phyloP scores from a whole-genome alignment of 306 rosid genomes.

The Medicago ruthenica region DNA sequence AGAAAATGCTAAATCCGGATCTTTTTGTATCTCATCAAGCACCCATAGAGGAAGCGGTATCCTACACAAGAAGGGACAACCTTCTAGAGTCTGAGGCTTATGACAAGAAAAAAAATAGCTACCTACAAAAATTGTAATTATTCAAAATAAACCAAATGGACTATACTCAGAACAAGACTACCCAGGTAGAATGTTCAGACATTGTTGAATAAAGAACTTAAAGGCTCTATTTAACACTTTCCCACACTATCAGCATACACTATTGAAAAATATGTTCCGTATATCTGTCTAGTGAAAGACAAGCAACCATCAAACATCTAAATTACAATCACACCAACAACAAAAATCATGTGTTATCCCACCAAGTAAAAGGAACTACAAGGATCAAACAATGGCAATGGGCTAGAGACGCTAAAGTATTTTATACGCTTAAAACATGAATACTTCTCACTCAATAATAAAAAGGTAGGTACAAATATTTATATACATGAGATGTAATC shows the following conservation, averaged over 20 bases:
- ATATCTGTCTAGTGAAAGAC: slow-evolving; percentile 21
- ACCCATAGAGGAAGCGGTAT: slow-evolving; percentile 94
- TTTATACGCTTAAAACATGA: not conserved
- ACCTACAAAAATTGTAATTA: slow-evolving; percentile 39
- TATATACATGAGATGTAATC: not conserved
- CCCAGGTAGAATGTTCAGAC: slow-evolving; percentile 30
- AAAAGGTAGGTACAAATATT: not conserved
- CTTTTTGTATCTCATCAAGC: slow-evolving; percentile 73
- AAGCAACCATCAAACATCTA: slow-evolving; percentile 33
- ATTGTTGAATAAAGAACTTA: slow-evolving; percentile 4
- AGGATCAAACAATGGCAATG: slow-evolving; percentile 21
- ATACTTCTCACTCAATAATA: too few species aligned
- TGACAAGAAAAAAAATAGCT: slow-evolving; percentile 46
- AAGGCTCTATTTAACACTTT: not conserved
- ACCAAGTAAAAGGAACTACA: not conserved
- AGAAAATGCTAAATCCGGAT: slow-evolving; percentile 74
- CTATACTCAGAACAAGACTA: slow-evolving; percentile 31
- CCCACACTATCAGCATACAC: slow-evolving; percentile 13
- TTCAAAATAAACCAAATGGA: slow-evolving; percentile 48
- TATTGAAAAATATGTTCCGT: not conserved
- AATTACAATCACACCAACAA: not conserved
- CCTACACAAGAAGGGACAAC: slow-evolving; percentile 62
- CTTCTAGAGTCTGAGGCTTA: slow-evolving; percentile 50
- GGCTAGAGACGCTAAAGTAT: not conserved
- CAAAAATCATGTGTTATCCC: not conserved